Percentiles rank a stretch among this genome's conserved stretches.
Evolutionary conservation across 108 stramenopile species (phyloP).

Genomic region (Chaetoceros tenuissimus): DNA sequence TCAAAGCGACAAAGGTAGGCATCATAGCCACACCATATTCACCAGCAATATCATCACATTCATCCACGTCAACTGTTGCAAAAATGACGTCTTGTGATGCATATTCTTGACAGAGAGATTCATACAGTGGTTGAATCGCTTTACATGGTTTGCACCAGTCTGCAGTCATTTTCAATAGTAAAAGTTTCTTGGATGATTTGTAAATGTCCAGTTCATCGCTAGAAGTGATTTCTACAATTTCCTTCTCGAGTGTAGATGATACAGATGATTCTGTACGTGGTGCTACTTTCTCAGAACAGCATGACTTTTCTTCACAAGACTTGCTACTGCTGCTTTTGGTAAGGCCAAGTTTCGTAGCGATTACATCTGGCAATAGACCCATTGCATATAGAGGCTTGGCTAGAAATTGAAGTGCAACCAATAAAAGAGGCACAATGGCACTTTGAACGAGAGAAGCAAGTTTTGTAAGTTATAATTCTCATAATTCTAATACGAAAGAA

Average conservation of each 20-base stretch:
- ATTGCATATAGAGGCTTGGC: conserved; percentile 16
- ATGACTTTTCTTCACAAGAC: no score
- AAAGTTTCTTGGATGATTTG: no score
- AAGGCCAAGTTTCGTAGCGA: conserved; percentile 26
- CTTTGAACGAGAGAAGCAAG: no score
- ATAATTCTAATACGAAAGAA: no score
- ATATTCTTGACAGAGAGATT: conserved; percentile 6
- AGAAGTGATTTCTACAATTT: no score
- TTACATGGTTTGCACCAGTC: conserved; percentile 85
- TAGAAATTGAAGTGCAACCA: conserved; percentile 47
- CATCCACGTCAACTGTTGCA: conserved; percentile 69
- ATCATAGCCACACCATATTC: conserved; percentile 60
- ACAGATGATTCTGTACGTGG: no score
- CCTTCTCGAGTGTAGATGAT: no score
- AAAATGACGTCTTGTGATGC: conserved; percentile 9
- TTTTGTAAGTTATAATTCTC: no score
- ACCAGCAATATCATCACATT: conserved; percentile 55
- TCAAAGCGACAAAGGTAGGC: conserved; percentile 77
- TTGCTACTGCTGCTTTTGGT: not conserved
- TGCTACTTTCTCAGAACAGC: no score
- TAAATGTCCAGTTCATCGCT: no score
- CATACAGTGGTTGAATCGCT: conserved; percentile 54
- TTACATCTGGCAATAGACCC: conserved; percentile 41
- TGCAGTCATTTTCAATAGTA: conserved; percentile 79
- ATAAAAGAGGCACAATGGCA: conserved; percentile 61